Evolutionary conservation across 139 green algal genomes (phyloP), one percentile per base, ranked within the genome.

Genomic region (Raphidocelis subcapitata): DNA sequence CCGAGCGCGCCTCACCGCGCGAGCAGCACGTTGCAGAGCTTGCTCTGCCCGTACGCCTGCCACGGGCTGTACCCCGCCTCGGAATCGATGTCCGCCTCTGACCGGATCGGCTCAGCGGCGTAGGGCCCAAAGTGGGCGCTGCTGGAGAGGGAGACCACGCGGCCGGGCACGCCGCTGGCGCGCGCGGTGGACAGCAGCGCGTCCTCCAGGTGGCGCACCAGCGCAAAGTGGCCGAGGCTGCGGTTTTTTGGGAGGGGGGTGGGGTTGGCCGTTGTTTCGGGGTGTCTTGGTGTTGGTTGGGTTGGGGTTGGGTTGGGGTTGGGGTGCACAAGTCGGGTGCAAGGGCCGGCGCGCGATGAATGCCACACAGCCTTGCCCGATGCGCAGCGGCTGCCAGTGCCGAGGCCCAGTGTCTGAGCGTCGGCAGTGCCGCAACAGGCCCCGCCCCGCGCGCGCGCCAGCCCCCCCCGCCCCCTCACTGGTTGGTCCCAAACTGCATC

Each of bases 1-100:
- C n/a, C n/a, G n/a, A n/a, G n/a, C n/a, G n/a, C n/a, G n/a, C n/a
- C n/a, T n/a, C 49, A 35, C 37, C 72, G 54, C 0, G 77, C 52
- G 59, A 84, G 81, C 46, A 90, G 77, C 28, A 92, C 66, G 68
- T 92, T 90, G 72, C 65, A 76, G 41, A 87, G 73, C 79, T 92
- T 90, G 62, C 62, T 79, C 59, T 90, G 78, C 28, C 84, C 82
- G 46, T 77, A 77, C 15, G 70, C 70, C 3, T 14, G 32, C 61
- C 47, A 70, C 24, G 29, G 23, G 49, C 49, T 32, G 62, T 77
- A 77, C 2, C 70, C 61, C 15, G 69, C 70, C 21, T 37, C 24
- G 20, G 70, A 69, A 33, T 77, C 47, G 44, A 77, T 64, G 8
- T 8, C 12, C 2, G 33, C 31, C 5, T 77, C 61, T 24, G 62